phyloP scores from a whole-genome alignment of 2,329 filamentous ascomycete genomes.

The Ophiostoma perfectum region DNA sequence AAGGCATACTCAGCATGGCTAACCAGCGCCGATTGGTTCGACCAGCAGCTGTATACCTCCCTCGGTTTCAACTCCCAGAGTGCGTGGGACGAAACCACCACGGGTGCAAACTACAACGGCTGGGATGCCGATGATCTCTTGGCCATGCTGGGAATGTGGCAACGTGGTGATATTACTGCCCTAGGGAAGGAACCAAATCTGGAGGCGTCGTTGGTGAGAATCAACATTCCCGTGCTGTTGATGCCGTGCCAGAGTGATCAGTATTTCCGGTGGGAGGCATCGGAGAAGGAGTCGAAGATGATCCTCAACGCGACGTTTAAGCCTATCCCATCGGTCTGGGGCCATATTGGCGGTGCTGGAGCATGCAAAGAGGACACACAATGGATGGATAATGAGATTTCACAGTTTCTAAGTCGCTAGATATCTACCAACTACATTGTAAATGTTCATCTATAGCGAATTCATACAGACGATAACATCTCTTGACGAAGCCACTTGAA shows the following conservation, averaged over 20 bases:
- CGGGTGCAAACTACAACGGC: constrained; percentile 62
- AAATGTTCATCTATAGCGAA: too few species aligned
- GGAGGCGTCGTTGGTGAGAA: constrained; percentile 57
- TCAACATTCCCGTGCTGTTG: constrained; percentile 68
- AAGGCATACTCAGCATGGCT: constrained; percentile 78
- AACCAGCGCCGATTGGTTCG: constrained; percentile 73
- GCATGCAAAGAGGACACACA: constrained; percentile 14
- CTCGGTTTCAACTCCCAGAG: constrained; percentile 65
- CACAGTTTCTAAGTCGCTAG: not conserved
- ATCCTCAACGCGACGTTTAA: constrained; percentile 18
- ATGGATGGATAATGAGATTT: constrained; percentile 17
- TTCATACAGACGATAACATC: too few species aligned
- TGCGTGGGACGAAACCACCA: constrained; percentile 68
- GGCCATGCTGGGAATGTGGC: constrained; percentile 65
- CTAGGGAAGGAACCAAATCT: constrained; percentile 60
- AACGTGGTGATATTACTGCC: constrained; percentile 63
- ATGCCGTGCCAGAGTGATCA: constrained; percentile 68
- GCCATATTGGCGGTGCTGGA: constrained; percentile 24
- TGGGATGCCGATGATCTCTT: constrained; percentile 30
- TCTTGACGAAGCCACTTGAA: too few species aligned
- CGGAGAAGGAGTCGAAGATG: constrained; percentile 61
- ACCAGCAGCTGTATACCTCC: constrained; percentile 60
- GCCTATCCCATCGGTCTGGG: constrained; percentile 25
- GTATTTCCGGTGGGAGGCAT: constrained; percentile 78
- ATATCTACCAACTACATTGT: not conserved